Conservation (phyloP, 78 protist species). For the Dictyostelium capitatum region DNA sequence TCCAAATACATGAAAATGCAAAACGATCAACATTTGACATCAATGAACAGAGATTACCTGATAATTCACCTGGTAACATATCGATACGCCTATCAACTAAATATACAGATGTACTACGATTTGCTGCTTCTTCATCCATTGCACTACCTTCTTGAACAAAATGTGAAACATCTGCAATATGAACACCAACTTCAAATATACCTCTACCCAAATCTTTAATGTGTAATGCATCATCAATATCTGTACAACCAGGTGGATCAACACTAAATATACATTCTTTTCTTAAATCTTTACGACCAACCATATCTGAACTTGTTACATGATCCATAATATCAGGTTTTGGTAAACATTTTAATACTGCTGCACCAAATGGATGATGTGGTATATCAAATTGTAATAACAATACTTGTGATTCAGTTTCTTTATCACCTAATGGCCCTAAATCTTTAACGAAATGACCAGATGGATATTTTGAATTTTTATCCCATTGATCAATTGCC, state of each 20-base stretch:
- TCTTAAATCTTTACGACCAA: constrained; percentile 86
- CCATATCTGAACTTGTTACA: constrained; percentile 69
- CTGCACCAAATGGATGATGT: constrained; percentile 82
- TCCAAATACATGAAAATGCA: constrained; percentile 91
- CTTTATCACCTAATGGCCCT: constrained; percentile 86
- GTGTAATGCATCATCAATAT: constrained; percentile 96
- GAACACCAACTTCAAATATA: constrained; percentile 92
- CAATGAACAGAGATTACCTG: constrained; percentile 93
- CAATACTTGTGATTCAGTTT: constrained; percentile 79
- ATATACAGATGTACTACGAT: constrained; percentile 91
- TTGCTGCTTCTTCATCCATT: constrained; percentile 89
- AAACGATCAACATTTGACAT: constrained; percentile 92
- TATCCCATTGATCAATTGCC: constrained; percentile 88
- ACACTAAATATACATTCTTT: constrained; percentile 88
- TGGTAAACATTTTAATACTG: constrained; percentile 83
- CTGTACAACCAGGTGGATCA: constrained; percentile 96
- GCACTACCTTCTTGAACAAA: constrained; percentile 86
- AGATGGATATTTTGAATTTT: constrained; percentile 69
- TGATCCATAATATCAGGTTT: constrained; percentile 55
- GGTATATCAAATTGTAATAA: constrained; percentile 78
- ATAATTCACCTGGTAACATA: constrained; percentile 93
- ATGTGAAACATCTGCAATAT: constrained; percentile 97
- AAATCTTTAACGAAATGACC: constrained; percentile 89
- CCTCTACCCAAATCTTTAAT: constrained; percentile 59
- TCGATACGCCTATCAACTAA: constrained; percentile 89